Percentiles rank a stretch among this genome's conserved stretches.
Evolutionary conservation across 2,329 filamentous ascomycete species (phyloP).

Genomic region (Claviceps capensis): DNA sequence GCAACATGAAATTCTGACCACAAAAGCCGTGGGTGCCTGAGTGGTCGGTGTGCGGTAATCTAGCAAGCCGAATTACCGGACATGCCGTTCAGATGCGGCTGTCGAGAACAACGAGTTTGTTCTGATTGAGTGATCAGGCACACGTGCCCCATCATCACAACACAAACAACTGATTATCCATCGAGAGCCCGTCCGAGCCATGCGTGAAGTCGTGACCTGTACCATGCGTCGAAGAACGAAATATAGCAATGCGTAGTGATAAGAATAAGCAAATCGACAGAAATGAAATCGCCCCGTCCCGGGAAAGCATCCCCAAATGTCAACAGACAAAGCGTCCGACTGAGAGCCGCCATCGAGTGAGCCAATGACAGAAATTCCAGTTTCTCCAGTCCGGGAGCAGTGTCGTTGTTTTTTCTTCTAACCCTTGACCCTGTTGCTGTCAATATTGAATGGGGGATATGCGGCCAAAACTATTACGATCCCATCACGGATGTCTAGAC

Average conservation of each 20-base stretch:
- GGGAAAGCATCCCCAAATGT: background rate
- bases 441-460: background rate
- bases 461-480: background rate
- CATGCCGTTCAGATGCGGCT: conserved; percentile 24
- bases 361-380: background rate
- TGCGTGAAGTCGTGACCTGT: conserved; percentile 18
- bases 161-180: conserved; percentile 7
- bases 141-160: conserved; percentile 1
- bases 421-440: background rate
- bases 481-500: background rate
- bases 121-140: conserved; percentile 3
- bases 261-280: conserved; percentile 10
- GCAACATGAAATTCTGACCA: background rate
- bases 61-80: conserved; percentile 19
- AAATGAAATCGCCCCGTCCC: conserved; percentile 8
- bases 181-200: conserved; percentile 24
- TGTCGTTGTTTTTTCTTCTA: background rate
- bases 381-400: background rate
- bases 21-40: background rate
- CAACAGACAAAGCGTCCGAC: background rate
- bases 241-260: conserved; percentile 25
- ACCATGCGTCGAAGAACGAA: conserved; percentile 28
- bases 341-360: background rate
- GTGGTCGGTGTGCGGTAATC: conserved; percentile 6
- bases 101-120: conserved; percentile 8